phyloP scores from a whole-genome alignment of 768 basidiomycete genomes.

The Lactifluus subvellereus region DNA sequence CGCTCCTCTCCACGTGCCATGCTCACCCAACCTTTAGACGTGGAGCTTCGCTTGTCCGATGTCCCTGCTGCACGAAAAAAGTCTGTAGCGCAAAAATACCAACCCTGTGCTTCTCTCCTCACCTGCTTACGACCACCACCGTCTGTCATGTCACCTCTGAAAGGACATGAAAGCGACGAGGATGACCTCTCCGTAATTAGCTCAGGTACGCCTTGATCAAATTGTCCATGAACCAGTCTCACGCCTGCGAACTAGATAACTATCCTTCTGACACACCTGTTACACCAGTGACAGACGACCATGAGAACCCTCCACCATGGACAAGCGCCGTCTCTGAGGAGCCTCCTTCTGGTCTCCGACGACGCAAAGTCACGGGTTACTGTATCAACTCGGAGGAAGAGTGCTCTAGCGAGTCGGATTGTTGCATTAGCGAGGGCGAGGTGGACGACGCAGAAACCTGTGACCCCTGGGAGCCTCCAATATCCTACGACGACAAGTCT shows the following conservation, averaged over 20 bases:
- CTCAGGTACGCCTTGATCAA: conserved; percentile 4
- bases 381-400: conserved; percentile 20
- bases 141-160: not conserved
- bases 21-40: conserved; percentile 1
- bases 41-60: conserved; percentile 18
- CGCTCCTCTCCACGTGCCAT: not conserved
- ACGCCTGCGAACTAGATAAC: not conserved
- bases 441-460: conserved; percentile 24
- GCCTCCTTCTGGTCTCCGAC: conserved; percentile 13
- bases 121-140: conserved; percentile 19
- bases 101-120: conserved; percentile 17
- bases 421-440: conserved; percentile 29
- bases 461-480: conserved; percentile 9
- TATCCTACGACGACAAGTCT: conserved; percentile 14
- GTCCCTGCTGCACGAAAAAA: conserved; percentile 14
- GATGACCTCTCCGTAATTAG: conserved; percentile 6
- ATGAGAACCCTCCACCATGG: conserved; percentile 11
- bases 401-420: conserved; percentile 37
- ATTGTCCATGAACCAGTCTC: not conserved
- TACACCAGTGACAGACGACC: conserved; percentile 10
- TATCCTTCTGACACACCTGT: conserved; percentile 22
- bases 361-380: conserved; percentile 17
- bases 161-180: not conserved
- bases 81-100: conserved; percentile 16
- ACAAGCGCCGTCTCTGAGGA: conserved; percentile 9